Conservation (phyloP, 2,329 filamentous ascomycete genomes). For the Fusarium pseudoanthophilum region DNA sequence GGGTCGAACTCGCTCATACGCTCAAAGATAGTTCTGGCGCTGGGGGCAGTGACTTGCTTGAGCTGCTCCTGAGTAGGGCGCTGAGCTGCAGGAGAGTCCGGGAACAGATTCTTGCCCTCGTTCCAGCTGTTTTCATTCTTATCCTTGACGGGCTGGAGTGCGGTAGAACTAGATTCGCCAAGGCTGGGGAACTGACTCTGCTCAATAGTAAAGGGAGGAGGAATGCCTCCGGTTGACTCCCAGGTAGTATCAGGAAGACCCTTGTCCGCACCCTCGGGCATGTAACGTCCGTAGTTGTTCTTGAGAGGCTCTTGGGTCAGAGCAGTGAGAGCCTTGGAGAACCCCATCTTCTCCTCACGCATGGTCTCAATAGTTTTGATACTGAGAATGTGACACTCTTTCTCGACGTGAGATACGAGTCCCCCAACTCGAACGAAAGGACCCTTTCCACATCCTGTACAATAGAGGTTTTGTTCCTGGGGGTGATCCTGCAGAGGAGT, state of each 20-base stretch:
- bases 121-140: conserved; percentile 31
- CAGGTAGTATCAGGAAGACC: background rate
- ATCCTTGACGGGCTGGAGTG: background rate
- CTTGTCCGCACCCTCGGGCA: conserved; percentile 28
- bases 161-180: background rate
- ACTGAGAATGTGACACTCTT: conserved; percentile 52
- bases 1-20: conserved; percentile 56
- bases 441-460: conserved; percentile 57
- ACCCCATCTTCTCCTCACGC: conserved; percentile 52
- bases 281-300: conserved; percentile 43
- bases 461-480: conserved; percentile 54
- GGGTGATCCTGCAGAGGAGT: conserved; percentile 50
- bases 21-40: conserved; percentile 12
- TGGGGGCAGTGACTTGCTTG: conserved; percentile 20
- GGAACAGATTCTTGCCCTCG: conserved; percentile 38
- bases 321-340: conserved; percentile 46
- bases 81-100: conserved; percentile 34
- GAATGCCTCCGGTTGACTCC: background rate
- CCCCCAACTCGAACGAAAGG: conserved; percentile 51
- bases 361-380: conserved; percentile 46
- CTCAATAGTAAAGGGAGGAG: conserved; percentile 11
- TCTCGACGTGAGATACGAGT: conserved; percentile 60
- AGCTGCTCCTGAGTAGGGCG: conserved; percentile 36
- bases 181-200: conserved; percentile 34
- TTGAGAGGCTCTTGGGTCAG: conserved; percentile 45